Evolutionary conservation across 305 asterid species (phyloP), one percentile per base, ranked within the genome.

Genomic region (Rubia tinctorum): DNA sequence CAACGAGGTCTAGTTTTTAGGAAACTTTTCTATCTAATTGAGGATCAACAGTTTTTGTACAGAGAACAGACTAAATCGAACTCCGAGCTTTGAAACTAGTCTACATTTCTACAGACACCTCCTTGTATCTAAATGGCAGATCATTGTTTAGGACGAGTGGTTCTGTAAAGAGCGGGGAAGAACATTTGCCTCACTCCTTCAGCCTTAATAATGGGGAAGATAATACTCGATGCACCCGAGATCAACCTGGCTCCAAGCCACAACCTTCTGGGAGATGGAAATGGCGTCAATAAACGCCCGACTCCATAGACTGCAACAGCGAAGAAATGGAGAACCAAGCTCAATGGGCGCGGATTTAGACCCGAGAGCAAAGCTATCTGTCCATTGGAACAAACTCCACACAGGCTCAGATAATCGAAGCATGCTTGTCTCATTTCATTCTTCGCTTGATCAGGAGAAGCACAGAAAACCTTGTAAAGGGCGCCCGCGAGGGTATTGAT

Each of bases 161-260:
- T 87, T 84, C 97, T 88, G 80, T 86, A 78, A 79, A 84, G 86
- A 25, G 88, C 87, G 43, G 97, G 96, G 81, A 91, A 89, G 84
- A 91, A 91, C 95, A 89, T 90, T 70, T 91, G 95, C 53, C 90
- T 74, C 8, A 88, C 85, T 70, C 97, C 95, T 83, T 89, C 96
- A 7, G 93, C 90, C 80, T 82, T 89, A 73, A 91, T 87, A 10
- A 91, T 91, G n/a, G 97, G 97, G 77, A 91, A 85, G 56, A 91
- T 88, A 39, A 90, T 91, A 53, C 93, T 89, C 58, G 93, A 83
- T 25, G 97, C 96, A 51, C 88, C 82, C 78, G 68, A 79, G 40
- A 82, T 77, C 45, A 86, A 76, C 82, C 83, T 78, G 17, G 84
- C 87, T 30, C 85, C 88, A 34, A 81, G 81, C 90, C 88, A 86